Base-by-base conservation (phyloP, 805 yeast species). In the Ogataea sp. region DNA sequence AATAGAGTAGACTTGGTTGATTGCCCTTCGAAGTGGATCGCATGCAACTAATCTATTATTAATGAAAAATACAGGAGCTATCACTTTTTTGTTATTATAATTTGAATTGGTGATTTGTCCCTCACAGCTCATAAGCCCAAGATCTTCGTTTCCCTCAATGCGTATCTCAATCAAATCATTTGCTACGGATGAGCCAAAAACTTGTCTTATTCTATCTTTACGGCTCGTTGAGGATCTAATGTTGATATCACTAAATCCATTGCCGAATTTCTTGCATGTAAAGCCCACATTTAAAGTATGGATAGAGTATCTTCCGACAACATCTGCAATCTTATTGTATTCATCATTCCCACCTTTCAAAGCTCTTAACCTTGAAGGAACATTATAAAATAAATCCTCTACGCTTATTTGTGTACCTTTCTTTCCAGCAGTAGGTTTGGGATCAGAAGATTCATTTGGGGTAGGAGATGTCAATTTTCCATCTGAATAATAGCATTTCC, bases 341-440 rank as follows among this genome's bases (percentile, higher is more conserved):
- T 93, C 97, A 13, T 88, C 96, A 45, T 68, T 68, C 10, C 79
- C 67, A 0, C 83, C 70, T 40, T 70, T 69, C 36, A 89, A 61
- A 0, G 95, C 73, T 40, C 80, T 64, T 24, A 82, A 60, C 36
- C 98, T 68, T 0, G 95, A 75, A 0, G 95, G 93, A 23, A 83
- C 75, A 54, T 90, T 93, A 63, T 80, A 93, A 52, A 93, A 93
- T 40, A 93, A 63, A 56, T 93, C 96, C 56, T 88, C 96, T 6
- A 88, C 95, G 0, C 73, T 58, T 23, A 93, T 74, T 44, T 80
- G 86, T 0, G 98, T 93, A 0, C 98, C 98, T 35, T 69, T 72
- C 43, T 74, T 80, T 0, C 97, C 97, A 0, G 98, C 98, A 1
- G 76, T 69, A 0, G 95, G 86, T 45, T 70, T 71, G 0, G 88